Percentiles rank a stretch among this genome's conserved stretches.
These are phyloP conservation scores for Vigna trinervia DNA, from an alignment of 306 rosid genomes.

Conservation along the genomic window DNA sequence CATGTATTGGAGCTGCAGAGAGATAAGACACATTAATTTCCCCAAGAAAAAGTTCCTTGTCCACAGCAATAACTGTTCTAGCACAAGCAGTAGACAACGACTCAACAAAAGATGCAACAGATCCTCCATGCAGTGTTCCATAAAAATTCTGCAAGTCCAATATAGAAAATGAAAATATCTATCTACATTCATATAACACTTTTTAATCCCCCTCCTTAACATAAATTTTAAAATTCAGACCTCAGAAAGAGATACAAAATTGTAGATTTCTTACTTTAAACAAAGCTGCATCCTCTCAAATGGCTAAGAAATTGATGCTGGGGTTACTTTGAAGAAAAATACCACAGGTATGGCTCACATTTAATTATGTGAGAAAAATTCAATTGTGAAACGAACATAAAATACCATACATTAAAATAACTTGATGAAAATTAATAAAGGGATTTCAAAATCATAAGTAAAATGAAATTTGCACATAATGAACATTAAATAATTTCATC, in stretches of 20 bases:
- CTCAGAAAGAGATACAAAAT: neutral
- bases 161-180: conserved; percentile 1
- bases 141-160: conserved; percentile 44
- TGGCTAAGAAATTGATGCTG: too few relatives aligned
- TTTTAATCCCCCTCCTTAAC: neutral
- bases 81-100: conserved; percentile 47
- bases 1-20: conserved; percentile 45
- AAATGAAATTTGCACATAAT: too few relatives aligned
- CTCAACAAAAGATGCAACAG: conserved; percentile 43
- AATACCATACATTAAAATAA: too few relatives aligned
- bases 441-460: too few relatives aligned
- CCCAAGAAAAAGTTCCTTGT: conserved; percentile 53
- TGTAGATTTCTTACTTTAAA: neutral
- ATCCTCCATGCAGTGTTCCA: conserved; percentile 48
- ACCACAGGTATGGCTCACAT: too few relatives aligned
- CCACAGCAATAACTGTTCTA: conserved; percentile 50
- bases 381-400: too few relatives aligned
- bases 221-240: neutral
- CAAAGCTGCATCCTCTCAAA: too few relatives aligned
- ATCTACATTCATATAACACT: neutral
- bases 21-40: conserved; percentile 51
- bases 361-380: too few relatives aligned
- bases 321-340: too few relatives aligned
- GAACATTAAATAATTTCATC: too few relatives aligned
- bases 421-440: too few relatives aligned